A percentile compares a stretch with the other conserved stretches of the same genome.
Evolutionary conservation across 1,139 yeast genomes (phyloP).

Genomic region (Debaryomyces sp.): DNA sequence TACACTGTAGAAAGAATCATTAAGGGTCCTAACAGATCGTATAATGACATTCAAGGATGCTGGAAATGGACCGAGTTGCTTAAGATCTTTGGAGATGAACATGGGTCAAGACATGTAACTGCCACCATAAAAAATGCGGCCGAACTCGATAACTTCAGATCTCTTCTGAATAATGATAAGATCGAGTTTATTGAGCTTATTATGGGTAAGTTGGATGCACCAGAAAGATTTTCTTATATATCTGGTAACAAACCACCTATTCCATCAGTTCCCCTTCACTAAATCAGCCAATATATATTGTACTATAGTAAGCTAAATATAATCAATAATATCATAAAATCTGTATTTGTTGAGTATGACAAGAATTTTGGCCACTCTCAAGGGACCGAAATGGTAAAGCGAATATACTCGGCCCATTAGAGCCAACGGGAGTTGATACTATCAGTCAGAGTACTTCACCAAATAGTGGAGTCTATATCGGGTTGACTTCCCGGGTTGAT

Average conservation of each 20-base stretch:
- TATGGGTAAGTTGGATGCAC: conserved; percentile 62
- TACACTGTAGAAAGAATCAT: conserved; percentile 86
- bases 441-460: too few species aligned
- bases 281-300: not conserved
- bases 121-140: conserved; percentile 29
- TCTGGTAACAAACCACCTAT: conserved; percentile 7
- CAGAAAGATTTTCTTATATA: conserved; percentile 46
- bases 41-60: conserved; percentile 75
- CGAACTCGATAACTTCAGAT: conserved; percentile 26
- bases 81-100: conserved; percentile 65
- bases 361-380: not conserved
- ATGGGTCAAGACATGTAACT: conserved; percentile 37
- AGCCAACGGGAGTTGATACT: too few species aligned
- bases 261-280: not conserved
- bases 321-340: not conserved
- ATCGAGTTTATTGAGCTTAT: conserved; percentile 60
- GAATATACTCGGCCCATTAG: not conserved
- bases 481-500: too few species aligned
- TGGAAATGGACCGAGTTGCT: conserved; percentile 80
- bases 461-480: too few species aligned
- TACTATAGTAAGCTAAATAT: not conserved
- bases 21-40: conserved; percentile 72
- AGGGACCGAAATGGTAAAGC: not conserved
- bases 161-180: conserved; percentile 27
- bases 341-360: not conserved